Evolutionary conservation across 192 early-diverging fungal species (phyloP).

Genomic region (Backusella australiensis): DNA sequence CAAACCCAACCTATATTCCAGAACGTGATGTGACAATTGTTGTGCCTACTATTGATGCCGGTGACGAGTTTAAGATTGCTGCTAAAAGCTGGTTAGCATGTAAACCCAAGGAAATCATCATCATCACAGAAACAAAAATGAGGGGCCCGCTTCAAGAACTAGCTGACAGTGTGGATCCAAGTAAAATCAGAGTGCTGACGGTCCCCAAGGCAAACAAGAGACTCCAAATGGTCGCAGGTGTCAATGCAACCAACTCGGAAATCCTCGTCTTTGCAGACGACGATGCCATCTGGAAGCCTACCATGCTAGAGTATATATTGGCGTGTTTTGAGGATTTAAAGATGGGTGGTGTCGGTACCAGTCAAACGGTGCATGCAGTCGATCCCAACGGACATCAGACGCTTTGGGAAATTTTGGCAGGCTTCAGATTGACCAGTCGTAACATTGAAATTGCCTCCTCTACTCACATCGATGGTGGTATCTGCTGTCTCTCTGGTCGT

Average conservation of each 20-base stretch:
- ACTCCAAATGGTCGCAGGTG: slow-evolving; percentile 67
- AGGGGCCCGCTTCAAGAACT: slow-evolving; percentile 50
- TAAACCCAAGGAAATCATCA: slow-evolving; percentile 69
- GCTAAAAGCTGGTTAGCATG: slow-evolving; percentile 59
- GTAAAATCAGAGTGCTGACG: slow-evolving; percentile 51
- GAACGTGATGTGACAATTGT: slow-evolving; percentile 67
- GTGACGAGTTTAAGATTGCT: slow-evolving; percentile 69
- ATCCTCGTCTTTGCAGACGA: slow-evolving; percentile 71
- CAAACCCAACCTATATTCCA: slow-evolving; percentile 53
- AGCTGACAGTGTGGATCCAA: slow-evolving; percentile 58
- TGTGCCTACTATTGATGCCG: slow-evolving; percentile 76
- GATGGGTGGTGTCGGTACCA: slow-evolving; percentile 72
- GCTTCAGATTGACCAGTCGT: slow-evolving; percentile 65
- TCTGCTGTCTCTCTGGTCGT: slow-evolving; percentile 70
- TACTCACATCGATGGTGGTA: slow-evolving; percentile 73
- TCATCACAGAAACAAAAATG: slow-evolving; percentile 63
- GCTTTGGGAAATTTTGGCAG: slow-evolving; percentile 71
- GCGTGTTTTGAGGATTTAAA: slow-evolving; percentile 70
- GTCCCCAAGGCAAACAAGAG: slow-evolving; percentile 62
- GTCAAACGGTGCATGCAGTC: slow-evolving; percentile 58
- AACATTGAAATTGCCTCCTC: slow-evolving; percentile 74
- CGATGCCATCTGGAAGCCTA: slow-evolving; percentile 67
- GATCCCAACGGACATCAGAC: slow-evolving; percentile 55
- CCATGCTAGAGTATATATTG: slow-evolving; percentile 60
- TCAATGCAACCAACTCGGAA: slow-evolving; percentile 59